Evolutionary conservation across 768 basidiomycete species (phyloP), one percentile per base, ranked within the genome.

Genomic region (Panus rudis): DNA sequence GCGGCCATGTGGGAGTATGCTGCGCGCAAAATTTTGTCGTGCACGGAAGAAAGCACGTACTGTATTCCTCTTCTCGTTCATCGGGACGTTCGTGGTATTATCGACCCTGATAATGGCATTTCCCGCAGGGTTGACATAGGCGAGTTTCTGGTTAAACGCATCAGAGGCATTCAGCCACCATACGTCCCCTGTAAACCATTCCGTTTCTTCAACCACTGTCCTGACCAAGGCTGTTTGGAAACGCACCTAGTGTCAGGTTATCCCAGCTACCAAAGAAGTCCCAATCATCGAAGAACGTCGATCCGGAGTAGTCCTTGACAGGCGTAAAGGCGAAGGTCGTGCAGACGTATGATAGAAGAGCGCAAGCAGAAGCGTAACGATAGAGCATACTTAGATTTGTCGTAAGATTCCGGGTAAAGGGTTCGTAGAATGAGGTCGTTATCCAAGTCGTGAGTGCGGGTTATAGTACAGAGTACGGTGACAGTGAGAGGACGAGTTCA

Each of bases 101-200:
- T 90, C 87, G 5, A 90, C 86, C 52, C 72, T 78, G 38, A 92
- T 66, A 48, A 92, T 70, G 4, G 79, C 81, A 43, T 81, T 76
- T 6, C 83, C 79, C 1, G 70, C 70, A 32, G 53, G 52, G 49
- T 83, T 80, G 50, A 84, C 58, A 52, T 73, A 85, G 4, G 78
- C 76, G 16, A 89, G 66, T 1, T 67, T 54, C 47, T 74, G 65
- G 6, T 65, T 56, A 10, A 62, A 59, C 1, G 81, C 81, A 17
- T 66, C 63, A 2, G 65, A 59, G 41, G 65, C 56, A 51, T 72
- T 69, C 14, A 79, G 64, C 67, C 73, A 86, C 31, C 74, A 75
- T 14, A 77, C 79, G 51, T 84, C 77, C 28, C 83, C 84, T 81
- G 49, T 1, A 24, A 32, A 22, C n/a, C 17, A 25, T 26, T n/a